Conservation (phyloP, 164 flowering plant species). For the Platanus orientalis region DNA sequence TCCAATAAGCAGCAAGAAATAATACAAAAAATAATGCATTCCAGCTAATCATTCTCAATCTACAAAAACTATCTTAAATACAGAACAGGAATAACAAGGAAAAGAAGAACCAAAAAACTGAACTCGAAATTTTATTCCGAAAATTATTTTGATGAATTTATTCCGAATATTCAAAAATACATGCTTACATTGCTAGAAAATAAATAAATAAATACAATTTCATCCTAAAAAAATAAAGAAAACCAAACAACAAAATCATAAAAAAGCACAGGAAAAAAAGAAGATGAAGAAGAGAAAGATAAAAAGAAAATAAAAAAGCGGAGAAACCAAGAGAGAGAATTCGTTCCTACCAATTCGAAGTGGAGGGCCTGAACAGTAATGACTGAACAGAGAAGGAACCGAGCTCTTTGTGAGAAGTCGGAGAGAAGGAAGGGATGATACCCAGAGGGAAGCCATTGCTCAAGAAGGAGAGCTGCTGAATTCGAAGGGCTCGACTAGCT, state of each 20-base stretch:
- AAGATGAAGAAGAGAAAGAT: neutral
- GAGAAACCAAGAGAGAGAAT: neutral
- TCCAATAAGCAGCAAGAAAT: too few species aligned
- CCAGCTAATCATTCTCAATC: neutral
- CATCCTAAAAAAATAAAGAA: neutral
- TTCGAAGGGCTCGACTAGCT: slow-evolving; percentile 51
- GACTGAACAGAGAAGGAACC: slow-evolving; percentile 74
- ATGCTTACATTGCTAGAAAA: neutral
- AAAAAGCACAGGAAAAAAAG: neutral
- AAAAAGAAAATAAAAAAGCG: too few species aligned
- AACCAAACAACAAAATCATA: neutral
- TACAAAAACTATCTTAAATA: too few species aligned
- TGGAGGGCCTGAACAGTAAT: slow-evolving; percentile 33
- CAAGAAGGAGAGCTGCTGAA: slow-evolving; percentile 61
- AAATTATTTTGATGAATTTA: too few species aligned
- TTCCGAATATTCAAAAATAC: too few species aligned
- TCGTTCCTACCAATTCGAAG: slow-evolving; percentile 41
- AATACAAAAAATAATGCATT: too few species aligned
- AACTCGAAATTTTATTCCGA: too few species aligned
- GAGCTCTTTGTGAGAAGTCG: slow-evolving; percentile 45
- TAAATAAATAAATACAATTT: neutral
- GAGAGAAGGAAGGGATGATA: slow-evolving; percentile 61
- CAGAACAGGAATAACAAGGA: too few species aligned
- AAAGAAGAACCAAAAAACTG: too few species aligned
- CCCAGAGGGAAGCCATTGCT: slow-evolving; percentile 73